Evolutionary conservation across 2,329 filamentous ascomycete species (phyloP).

Genomic region (Hirsutella rhossiliensis): DNA sequence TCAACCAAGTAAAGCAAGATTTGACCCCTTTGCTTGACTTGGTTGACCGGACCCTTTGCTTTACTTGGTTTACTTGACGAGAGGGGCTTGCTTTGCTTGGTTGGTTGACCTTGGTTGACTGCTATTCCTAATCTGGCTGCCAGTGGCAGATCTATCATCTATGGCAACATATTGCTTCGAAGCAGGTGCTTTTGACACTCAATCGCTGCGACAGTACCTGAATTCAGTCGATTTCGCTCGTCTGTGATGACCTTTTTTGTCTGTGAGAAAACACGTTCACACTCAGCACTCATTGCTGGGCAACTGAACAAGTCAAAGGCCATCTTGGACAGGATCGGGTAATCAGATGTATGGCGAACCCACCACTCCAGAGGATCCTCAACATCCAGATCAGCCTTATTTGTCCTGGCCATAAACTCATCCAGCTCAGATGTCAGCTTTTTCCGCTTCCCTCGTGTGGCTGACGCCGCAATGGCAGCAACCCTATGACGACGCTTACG

Average conservation of each 20-base stretch:
- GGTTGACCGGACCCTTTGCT: no score
- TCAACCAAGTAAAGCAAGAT: no score
- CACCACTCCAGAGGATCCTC: background rate
- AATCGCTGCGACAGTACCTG: background rate
- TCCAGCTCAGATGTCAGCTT: background rate
- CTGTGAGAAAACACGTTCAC: no score
- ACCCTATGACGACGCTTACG: background rate
- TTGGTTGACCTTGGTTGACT: background rate
- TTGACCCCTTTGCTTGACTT: no score
- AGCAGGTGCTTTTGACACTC: background rate
- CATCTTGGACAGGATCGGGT: background rate
- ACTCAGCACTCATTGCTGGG: no score
- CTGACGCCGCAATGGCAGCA: background rate
- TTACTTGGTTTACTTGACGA: slow-evolving; percentile 1
- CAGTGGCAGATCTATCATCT: background rate
- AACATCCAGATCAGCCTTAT: background rate
- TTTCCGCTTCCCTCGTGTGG: background rate
- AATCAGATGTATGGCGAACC: background rate
- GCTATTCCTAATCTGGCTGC: background rate
- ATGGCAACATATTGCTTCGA: background rate
- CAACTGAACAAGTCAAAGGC: background rate
- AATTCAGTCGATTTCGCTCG: background rate
- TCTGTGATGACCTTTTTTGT: background rate
- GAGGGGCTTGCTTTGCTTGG: background rate
- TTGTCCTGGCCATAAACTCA: no score